Percentiles rank a stretch among this genome's conserved stretches.
These are phyloP conservation scores for Trichophyton verrucosum DNA, from an alignment of 2,329 filamentous ascomycete species.

Conservation along the genomic window DNA sequence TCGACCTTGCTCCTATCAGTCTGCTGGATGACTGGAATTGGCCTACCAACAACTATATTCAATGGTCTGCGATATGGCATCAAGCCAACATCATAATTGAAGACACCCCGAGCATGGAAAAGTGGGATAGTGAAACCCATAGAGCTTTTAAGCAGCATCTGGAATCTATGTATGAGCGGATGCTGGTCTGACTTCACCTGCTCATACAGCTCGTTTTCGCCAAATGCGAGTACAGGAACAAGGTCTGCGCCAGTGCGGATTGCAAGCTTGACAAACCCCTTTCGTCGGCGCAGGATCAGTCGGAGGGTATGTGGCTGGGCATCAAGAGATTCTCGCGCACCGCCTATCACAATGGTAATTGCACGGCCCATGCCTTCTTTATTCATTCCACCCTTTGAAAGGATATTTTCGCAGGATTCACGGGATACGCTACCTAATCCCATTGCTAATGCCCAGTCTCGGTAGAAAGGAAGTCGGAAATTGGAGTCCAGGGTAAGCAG, in stretches of 20 bases:
- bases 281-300: conserved; percentile 69
- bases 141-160: conserved; percentile 70
- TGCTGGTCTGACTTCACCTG: conserved; percentile 68
- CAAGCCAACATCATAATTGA: conserved; percentile 94
- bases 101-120: conserved; percentile 80
- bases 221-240: conserved; percentile 83
- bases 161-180: conserved; percentile 64
- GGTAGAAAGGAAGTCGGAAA: conserved; percentile 84
- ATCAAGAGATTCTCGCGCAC: conserved; percentile 82
- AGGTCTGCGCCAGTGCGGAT: conserved; percentile 86
- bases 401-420: conserved; percentile 78
- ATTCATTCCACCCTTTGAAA: conserved; percentile 66
- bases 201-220: conserved; percentile 92
- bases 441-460: conserved; percentile 84
- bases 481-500: conserved; percentile 90
- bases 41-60: conserved; percentile 78
- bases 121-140: conserved; percentile 89
- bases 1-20: conserved; percentile 49
- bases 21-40: conserved; percentile 56
- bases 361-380: conserved; percentile 81
- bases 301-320: conserved; percentile 65
- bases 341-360: conserved; percentile 90
- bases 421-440: conserved; percentile 81
- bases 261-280: conserved; percentile 89
- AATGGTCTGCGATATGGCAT: conserved; percentile 85